Percentiles rank a stretch among this genome's conserved stretches.
These are phyloP conservation scores for Sporisorium reilianum DNA, from an alignment of 1,284 basidiomycete species.

Conservation along the genomic window DNA sequence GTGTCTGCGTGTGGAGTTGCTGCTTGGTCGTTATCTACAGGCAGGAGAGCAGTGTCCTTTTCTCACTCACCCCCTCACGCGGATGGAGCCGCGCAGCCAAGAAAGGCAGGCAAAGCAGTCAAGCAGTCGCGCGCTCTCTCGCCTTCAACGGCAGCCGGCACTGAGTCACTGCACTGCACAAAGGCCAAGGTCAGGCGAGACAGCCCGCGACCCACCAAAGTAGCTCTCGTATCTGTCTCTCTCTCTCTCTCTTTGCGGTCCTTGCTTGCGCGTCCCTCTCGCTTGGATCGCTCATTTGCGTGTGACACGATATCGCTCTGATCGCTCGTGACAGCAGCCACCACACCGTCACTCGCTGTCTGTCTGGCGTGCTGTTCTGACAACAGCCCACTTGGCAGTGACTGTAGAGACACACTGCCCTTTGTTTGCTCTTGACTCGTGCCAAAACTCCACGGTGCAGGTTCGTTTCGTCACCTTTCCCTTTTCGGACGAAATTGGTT, in stretches of 20 bases:
- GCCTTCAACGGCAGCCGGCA: not conserved
- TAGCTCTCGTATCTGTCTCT: not conserved
- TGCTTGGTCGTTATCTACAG: constrained; percentile 17
- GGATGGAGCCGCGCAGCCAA: too few species aligned
- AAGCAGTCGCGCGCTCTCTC: constrained; percentile 7
- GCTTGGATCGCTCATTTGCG: not conserved
- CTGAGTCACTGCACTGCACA: not conserved
- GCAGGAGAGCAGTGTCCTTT: constrained; percentile 10
- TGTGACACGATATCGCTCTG: not conserved
- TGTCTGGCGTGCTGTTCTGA: not conserved
- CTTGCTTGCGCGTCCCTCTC: not conserved
- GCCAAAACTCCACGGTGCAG: constrained; percentile 37
- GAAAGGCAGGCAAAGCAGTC: constrained; percentile 23
- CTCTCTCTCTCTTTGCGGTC: too few species aligned
- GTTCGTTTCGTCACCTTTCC: constrained; percentile 16
- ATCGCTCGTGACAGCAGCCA: not conserved
- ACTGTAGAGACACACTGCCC: too few species aligned
- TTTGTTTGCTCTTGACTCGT: not conserved
- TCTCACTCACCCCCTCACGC: too few species aligned
- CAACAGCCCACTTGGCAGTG: too few species aligned
- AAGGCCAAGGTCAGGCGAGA: constrained; percentile 12
- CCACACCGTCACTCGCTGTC: not conserved
- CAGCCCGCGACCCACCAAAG: not conserved
- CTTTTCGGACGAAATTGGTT: not conserved
- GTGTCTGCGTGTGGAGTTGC: constrained; percentile 7